phyloP scores from a whole-genome alignment of 306 rosid genomes.

The Rosa multiflora region DNA sequence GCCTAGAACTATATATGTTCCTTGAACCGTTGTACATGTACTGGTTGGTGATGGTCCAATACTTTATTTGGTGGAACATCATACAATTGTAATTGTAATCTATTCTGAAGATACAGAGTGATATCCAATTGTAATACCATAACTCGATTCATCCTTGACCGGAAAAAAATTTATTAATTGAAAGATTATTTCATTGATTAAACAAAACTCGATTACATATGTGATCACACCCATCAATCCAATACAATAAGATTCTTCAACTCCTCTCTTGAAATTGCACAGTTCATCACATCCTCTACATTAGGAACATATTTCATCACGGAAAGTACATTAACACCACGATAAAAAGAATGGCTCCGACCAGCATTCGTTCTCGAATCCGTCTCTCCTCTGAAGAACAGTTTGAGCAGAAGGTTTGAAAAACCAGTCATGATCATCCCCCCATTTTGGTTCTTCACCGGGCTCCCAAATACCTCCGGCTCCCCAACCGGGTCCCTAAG shows the following conservation, averaged over 20 bases:
- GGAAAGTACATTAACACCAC: background rate
- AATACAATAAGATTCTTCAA: background rate
- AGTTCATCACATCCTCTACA: conserved; percentile 1
- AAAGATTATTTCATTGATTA: background rate
- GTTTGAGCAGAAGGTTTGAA: background rate
- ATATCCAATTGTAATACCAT: no score
- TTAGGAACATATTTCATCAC: background rate
- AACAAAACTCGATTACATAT: background rate
- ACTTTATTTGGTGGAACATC: no score
- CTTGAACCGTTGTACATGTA: no score
- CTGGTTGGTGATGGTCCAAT: no score
- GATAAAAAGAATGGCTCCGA: background rate
- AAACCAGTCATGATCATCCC: background rate
- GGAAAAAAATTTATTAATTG: background rate
- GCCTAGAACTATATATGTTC: no score
- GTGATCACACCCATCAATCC: background rate
- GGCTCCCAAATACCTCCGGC: background rate
- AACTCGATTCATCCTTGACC: background rate
- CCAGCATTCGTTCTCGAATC: background rate
- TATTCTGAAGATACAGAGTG: no score
- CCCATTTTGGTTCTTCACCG: background rate
- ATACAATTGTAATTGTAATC: no score
- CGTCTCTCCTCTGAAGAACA: background rate
- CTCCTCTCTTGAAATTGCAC: background rate
- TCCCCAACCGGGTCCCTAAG: background rate